phyloP scores from a whole-genome alignment of 805 yeast genomes.

The Spathaspora gorwiae region DNA sequence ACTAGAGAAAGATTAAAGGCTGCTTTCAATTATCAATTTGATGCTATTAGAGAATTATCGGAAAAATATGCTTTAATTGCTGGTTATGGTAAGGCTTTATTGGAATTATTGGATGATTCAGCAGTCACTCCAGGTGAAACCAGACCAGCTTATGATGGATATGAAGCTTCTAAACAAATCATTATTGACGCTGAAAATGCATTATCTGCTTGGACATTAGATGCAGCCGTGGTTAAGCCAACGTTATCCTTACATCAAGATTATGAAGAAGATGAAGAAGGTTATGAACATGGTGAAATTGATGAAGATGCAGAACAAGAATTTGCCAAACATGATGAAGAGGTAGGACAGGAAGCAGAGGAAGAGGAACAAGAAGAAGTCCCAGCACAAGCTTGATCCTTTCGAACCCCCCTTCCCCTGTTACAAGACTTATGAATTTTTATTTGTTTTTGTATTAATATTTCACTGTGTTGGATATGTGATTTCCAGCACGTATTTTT shows the following conservation, averaged over 20 bases:
- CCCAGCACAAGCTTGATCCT: too few relatives aligned
- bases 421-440: too few relatives aligned
- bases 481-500: too few relatives aligned
- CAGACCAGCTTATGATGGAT: slow-evolving; percentile 84
- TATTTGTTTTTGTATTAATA: too few relatives aligned
- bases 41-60: slow-evolving; percentile 78
- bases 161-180: slow-evolving; percentile 83
- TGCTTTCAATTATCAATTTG: slow-evolving; percentile 80
- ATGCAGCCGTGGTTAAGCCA: slow-evolving; percentile 77
- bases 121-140: slow-evolving; percentile 92
- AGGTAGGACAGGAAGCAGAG: background rate
- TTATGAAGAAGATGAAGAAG: slow-evolving; percentile 46
- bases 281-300: slow-evolving; percentile 46
- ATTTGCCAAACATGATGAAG: slow-evolving; percentile 45
- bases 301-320: slow-evolving; percentile 47
- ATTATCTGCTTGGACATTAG: slow-evolving; percentile 79
- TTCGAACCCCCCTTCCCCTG: too few relatives aligned
- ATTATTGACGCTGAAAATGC: slow-evolving; percentile 83
- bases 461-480: too few relatives aligned
- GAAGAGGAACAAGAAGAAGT: too few relatives aligned
- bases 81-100: slow-evolving; percentile 82
- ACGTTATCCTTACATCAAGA: slow-evolving; percentile 66
- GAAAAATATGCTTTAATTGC: slow-evolving; percentile 84
- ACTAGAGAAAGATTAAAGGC: slow-evolving; percentile 84
- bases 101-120: slow-evolving; percentile 77